Percentiles rank a stretch among this genome's conserved stretches.
phyloP scores from a whole-genome alignment of 1,284 basidiomycete species.

The Naganishia sp. region DNA sequence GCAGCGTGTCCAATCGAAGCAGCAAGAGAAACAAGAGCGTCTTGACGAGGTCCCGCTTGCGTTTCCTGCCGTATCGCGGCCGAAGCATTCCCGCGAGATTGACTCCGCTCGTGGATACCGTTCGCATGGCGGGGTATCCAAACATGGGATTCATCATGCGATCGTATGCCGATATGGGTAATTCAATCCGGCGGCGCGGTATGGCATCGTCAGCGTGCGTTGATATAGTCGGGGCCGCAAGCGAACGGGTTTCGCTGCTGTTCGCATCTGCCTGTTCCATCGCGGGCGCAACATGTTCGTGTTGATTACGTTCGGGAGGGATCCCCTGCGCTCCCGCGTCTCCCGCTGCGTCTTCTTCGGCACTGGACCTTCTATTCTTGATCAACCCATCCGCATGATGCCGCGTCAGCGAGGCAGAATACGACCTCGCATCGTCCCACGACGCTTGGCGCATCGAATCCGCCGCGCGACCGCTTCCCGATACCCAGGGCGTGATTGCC shows the following conservation, averaged over 20 bases:
- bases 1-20: conserved; percentile 45
- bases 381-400: conserved; percentile 48
- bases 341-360: background rate
- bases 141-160: conserved; percentile 49
- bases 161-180: conserved; percentile 33
- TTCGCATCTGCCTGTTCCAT: too few species aligned
- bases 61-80: conserved; percentile 47
- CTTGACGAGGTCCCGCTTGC: conserved; percentile 53
- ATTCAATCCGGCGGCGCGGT: conserved; percentile 18
- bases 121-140: conserved; percentile 47
- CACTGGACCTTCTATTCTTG: conserved; percentile 13
- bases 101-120: conserved; percentile 25
- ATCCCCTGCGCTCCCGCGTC: background rate
- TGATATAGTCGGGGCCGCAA: background rate
- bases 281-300: too few species aligned
- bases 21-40: conserved; percentile 53
- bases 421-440: conserved; percentile 37
- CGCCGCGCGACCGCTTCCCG: conserved; percentile 17
- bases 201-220: background rate
- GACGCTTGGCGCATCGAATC: conserved; percentile 27
- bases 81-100: conserved; percentile 35
- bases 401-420: conserved; percentile 44
- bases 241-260: background rate
- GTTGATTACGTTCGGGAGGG: background rate
- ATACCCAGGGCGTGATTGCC: conserved; percentile 13